phyloP scores from a whole-genome alignment of 441 rosid genomes.

The Populus hybrid region DNA sequence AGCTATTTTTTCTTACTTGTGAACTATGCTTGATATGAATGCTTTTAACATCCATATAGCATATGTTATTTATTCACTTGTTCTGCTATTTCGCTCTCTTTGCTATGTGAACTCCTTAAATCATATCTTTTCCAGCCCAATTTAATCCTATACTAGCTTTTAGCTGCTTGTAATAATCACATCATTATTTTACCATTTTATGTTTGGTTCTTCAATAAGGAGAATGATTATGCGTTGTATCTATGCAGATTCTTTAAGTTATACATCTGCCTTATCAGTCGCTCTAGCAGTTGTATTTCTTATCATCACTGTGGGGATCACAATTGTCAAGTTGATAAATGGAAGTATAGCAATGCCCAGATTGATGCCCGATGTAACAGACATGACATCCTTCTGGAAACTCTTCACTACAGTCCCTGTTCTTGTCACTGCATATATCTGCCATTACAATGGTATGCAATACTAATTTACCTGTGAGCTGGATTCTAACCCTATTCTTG shows the following conservation, averaged over 20 bases:
- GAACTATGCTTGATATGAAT: background rate
- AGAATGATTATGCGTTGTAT: constrained; percentile 16
- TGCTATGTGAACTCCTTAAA: background rate
- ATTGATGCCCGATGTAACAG: constrained; percentile 68
- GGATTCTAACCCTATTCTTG: background rate
- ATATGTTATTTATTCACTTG: background rate
- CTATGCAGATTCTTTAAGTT: constrained; percentile 90
- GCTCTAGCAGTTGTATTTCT: constrained; percentile 87
- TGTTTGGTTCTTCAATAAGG: constrained; percentile 2
- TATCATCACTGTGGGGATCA: constrained; percentile 75
- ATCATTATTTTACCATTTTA: background rate
- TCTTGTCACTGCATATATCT: constrained; percentile 90
- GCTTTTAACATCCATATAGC: background rate
- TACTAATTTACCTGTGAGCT: background rate
- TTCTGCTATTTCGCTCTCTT: background rate
- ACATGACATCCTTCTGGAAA: constrained; percentile 72
- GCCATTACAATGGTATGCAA: constrained; percentile 87
- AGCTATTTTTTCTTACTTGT: background rate
- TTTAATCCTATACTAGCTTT: background rate
- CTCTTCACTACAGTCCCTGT: constrained; percentile 91
- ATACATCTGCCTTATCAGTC: constrained; percentile 88
- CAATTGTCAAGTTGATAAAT: constrained; percentile 60
- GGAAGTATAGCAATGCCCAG: constrained; percentile 83
- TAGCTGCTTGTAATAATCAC: background rate
- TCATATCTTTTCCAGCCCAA: background rate